Conservation (phyloP, 2,329 filamentous ascomycete genomes). For the Xylogone sp. region DNA sequence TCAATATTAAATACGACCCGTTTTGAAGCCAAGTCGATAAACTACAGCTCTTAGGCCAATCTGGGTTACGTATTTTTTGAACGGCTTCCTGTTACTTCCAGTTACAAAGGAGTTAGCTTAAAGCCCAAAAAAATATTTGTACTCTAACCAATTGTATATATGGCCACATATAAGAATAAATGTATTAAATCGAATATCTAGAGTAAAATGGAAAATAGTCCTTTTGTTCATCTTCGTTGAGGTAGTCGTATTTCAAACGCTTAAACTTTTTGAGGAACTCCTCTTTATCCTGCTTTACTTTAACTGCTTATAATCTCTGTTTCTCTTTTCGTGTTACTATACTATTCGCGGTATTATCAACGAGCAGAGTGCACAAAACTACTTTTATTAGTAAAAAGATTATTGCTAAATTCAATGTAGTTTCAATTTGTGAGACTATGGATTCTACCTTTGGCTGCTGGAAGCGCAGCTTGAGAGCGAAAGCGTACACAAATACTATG, state of each 20-base stretch:
- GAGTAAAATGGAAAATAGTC: conserved; percentile 1
- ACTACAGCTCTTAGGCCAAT: conserved; percentile 11
- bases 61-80: conserved; percentile 6
- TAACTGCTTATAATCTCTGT: background rate
- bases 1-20: conserved; percentile 6
- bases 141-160: conserved; percentile 10
- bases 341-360: conserved; percentile 6
- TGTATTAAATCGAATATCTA: conserved; percentile 6
- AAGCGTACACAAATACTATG: too few species aligned
- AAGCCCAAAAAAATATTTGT: conserved; percentile 10
- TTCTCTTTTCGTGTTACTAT: conserved; percentile 1
- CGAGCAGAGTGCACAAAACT: conserved; percentile 4
- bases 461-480: background rate
- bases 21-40: conserved; percentile 9
- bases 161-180: conserved; percentile 6
- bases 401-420: conserved; percentile 1
- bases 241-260: background rate
- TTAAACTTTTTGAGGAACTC: conserved; percentile 2
- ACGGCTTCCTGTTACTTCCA: conserved; percentile 7
- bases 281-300: conserved; percentile 5
- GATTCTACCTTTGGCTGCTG: conserved; percentile 3
- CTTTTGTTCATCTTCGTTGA: conserved; percentile 4
- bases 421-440: conserved; percentile 3
- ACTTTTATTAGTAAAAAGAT: conserved; percentile 2
- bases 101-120: conserved; percentile 5